These are phyloP conservation scores for Cymbopogon citratus DNA, from an alignment of 176 grass and related monocot species.

Conservation along the genomic window DNA sequence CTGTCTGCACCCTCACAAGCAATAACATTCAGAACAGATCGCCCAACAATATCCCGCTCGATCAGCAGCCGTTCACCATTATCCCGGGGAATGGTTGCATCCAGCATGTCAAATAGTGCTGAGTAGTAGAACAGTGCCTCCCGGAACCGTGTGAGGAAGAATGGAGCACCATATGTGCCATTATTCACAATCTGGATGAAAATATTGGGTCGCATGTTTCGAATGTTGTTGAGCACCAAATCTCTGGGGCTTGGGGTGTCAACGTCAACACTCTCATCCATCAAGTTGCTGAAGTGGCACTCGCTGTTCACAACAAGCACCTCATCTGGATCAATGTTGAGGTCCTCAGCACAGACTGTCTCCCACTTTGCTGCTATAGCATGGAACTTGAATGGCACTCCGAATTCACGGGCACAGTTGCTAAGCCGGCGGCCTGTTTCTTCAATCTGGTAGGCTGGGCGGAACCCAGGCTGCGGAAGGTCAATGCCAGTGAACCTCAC, in stretches of 20 bases:
- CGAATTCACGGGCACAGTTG: slow-evolving; percentile 11
- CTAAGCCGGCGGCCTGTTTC: slow-evolving; percentile 43
- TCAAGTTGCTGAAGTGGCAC: slow-evolving; percentile 28
- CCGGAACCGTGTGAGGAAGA: not conserved
- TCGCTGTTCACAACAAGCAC: slow-evolving; percentile 35
- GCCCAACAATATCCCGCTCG: not conserved
- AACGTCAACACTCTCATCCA: slow-evolving; percentile 21
- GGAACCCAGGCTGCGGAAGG: slow-evolving; percentile 44
- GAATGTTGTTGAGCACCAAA: slow-evolving; percentile 32
- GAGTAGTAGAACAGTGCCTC: slow-evolving; percentile 30
- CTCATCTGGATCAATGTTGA: slow-evolving; percentile 28
- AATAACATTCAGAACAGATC: not conserved
- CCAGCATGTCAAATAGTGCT: not conserved
- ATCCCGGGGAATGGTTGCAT: not conserved
- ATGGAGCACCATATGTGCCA: not conserved
- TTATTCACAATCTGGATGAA: slow-evolving; percentile 26
- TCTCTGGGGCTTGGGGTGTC: slow-evolving; percentile 33
- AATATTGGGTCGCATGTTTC: not conserved
- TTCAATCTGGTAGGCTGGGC: slow-evolving; percentile 37
- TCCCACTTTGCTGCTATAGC: slow-evolving; percentile 35
- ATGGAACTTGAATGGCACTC: slow-evolving; percentile 40
- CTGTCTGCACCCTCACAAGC: not conserved
- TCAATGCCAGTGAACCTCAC: slow-evolving; percentile 47
- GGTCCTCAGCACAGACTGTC: slow-evolving; percentile 4
- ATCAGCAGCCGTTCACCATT: not conserved